A percentile compares a stretch with the other conserved stretches of the same genome.
These are phyloP conservation scores for Phytophthora multivora DNA, from an alignment of 352 stramenopile species.

Conservation along the genomic window DNA sequence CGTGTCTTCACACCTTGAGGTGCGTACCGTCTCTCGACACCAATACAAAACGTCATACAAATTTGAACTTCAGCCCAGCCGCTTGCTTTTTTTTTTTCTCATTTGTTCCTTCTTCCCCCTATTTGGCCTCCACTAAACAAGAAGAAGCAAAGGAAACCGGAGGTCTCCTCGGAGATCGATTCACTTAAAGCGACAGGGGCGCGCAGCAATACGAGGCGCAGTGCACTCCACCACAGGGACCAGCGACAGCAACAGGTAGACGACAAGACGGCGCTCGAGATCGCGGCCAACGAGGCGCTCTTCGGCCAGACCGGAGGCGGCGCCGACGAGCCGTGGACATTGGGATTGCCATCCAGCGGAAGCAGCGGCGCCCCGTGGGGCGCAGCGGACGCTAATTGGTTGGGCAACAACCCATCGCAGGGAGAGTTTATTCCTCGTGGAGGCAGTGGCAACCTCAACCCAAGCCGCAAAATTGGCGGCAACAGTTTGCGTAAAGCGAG, in stretches of 20 bases:
- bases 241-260: conserved; percentile 10
- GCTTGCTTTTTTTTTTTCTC: conserved; percentile 27
- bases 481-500: conserved; percentile 18
- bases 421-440: conserved; percentile 17
- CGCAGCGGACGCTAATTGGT: conserved; percentile 23
- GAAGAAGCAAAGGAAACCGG: conserved; percentile 19
- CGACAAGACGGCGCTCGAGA: conserved; percentile 49
- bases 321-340: conserved; percentile 40
- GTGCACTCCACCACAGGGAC: background rate
- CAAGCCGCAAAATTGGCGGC: conserved; percentile 16
- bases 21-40: conserved; percentile 8
- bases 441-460: conserved; percentile 18
- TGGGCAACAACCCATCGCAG: background rate
- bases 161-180: background rate
- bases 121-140: conserved; percentile 9
- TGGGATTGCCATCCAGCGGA: conserved; percentile 22
- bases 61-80: conserved; percentile 12
- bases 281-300: conserved; percentile 45
- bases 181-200: conserved; percentile 23
- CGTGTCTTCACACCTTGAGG: conserved; percentile 13
- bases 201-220: conserved; percentile 16
- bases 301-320: conserved; percentile 35
- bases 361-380: conserved; percentile 17
- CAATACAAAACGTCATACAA: conserved; percentile 21
- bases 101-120: conserved; percentile 14